A percentile compares a stretch with the other conserved stretches of the same genome.
Conservation (phyloP, 2,329 filamentous ascomycete genomes). For the Fusarium brevicatenulatum region DNA sequence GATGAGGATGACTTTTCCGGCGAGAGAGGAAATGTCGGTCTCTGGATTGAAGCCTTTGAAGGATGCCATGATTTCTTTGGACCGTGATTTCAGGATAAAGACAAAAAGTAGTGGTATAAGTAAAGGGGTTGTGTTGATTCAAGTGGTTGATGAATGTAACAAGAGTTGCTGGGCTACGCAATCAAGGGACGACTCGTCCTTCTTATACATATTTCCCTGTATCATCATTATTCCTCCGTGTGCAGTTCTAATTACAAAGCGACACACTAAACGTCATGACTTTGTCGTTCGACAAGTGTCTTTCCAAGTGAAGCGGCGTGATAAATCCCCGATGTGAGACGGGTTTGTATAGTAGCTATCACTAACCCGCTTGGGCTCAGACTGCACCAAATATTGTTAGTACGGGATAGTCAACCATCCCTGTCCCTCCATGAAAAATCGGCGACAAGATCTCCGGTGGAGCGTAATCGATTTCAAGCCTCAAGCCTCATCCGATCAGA, state of each 20-base stretch:
- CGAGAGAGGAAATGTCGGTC: conserved; percentile 56
- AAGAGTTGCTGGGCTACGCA: not conserved
- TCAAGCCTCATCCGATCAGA: not conserved
- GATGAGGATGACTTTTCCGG: conserved; percentile 60
- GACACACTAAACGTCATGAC: conserved; percentile 2
- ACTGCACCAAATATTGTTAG: accelerated
- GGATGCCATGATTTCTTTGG: conserved; percentile 2
- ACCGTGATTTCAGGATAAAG: not conserved
- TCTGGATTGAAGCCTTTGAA: conserved; percentile 49
- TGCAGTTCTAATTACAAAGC: conserved; percentile 5
- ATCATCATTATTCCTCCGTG: not conserved
- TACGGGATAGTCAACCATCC: conserved; percentile 19
- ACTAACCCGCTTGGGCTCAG: not conserved
- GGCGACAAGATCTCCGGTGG: conserved; percentile 9
- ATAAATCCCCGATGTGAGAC: conserved; percentile 16
- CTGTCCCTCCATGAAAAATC: not conserved
- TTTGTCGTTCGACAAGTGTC: not conserved
- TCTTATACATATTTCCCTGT: not conserved
- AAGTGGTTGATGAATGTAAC: not conserved
- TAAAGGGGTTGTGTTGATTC: not conserved
- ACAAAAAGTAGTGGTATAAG: not conserved
- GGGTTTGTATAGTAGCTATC: not conserved
- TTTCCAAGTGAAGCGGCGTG: conserved; percentile 21
- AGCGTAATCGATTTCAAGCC: not conserved
- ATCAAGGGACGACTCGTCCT: not conserved